These are phyloP conservation scores for Noccaea caerulescens DNA, from an alignment of 345 rosid species.

Conservation along the genomic window DNA sequence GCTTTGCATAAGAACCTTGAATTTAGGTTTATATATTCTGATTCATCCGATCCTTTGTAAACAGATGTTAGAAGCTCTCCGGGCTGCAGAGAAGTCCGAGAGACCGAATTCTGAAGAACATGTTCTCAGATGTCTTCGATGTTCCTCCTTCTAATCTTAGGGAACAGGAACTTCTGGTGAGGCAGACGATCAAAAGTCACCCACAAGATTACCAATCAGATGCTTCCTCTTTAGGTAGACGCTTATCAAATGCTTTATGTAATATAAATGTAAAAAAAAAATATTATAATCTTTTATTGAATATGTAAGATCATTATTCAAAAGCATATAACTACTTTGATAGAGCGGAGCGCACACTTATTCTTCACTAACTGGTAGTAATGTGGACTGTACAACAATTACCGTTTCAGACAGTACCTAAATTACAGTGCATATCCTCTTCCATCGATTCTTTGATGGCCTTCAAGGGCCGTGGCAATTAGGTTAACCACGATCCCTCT, in stretches of 20 bases:
- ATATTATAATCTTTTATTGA: too few species aligned
- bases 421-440: slow-evolving; percentile 47
- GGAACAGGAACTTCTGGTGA: slow-evolving; percentile 68
- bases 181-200: slow-evolving; percentile 56
- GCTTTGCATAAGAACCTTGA: too few species aligned
- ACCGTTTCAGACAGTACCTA: slow-evolving; percentile 11
- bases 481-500: too few species aligned
- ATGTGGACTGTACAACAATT: neutral
- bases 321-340: slow-evolving; percentile 11
- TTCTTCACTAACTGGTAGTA: neutral
- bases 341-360: slow-evolving; percentile 7
- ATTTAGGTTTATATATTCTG: too few species aligned
- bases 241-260: neutral
- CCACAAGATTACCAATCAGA: slow-evolving; percentile 76
- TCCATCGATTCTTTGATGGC: slow-evolving; percentile 67
- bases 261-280: slow-evolving; percentile 22
- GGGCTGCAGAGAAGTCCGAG: slow-evolving; percentile 69
- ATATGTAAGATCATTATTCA: slow-evolving; percentile 7
- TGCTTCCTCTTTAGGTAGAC: slow-evolving; percentile 56
- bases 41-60: neutral
- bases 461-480: slow-evolving; percentile 67
- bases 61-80: slow-evolving; percentile 77
- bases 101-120: slow-evolving; percentile 66
- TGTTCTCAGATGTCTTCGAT: slow-evolving; percentile 82
- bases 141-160: slow-evolving; percentile 64